Evolutionary conservation across 2,329 filamentous ascomycete species (phyloP).

Genomic region (Madurella mycetomatis): DNA sequence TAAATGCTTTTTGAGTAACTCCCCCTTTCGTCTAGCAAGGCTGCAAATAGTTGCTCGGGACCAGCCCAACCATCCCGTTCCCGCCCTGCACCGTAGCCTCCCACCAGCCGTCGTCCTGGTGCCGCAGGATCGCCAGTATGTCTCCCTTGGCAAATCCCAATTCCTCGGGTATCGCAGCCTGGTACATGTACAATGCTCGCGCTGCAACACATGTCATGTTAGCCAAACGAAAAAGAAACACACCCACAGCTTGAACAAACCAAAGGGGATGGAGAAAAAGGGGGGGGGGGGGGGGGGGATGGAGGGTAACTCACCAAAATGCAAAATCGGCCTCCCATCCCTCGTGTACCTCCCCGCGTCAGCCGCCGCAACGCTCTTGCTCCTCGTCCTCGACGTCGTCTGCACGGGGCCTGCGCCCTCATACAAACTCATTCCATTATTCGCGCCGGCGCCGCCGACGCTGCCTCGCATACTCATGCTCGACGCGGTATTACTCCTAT

Average conservation of each 20-base stretch:
- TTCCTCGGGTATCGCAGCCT: constrained; percentile 92
- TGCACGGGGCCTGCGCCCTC: constrained; percentile 43
- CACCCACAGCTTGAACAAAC: not conserved
- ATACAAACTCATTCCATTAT: constrained; percentile 50
- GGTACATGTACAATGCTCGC: constrained; percentile 89
- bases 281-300: no score
- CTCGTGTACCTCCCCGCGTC: constrained; percentile 75
- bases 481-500: constrained; percentile 8
- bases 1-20: constrained; percentile 1
- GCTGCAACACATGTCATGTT: constrained; percentile 51
- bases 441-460: not conserved
- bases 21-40: constrained; percentile 36
- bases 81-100: constrained; percentile 85
- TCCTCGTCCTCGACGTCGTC: constrained; percentile 51
- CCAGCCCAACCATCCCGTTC: constrained; percentile 55
- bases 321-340: constrained; percentile 81
- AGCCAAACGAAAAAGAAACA: constrained; percentile 16
- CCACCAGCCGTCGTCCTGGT: constrained; percentile 99
- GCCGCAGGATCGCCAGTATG: constrained; percentile 76
- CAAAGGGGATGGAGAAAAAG: not conserved
- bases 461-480: constrained; percentile 37
- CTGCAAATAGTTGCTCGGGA: constrained; percentile 66
- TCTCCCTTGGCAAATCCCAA: constrained; percentile 90
- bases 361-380: constrained; percentile 79
- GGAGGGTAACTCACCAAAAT: constrained; percentile 78